Percentiles rank a stretch among this genome's conserved stretches.
phyloP scores from a whole-genome alignment of 2,329 filamentous ascomycete species.

The Talaromyces funiculosus region DNA sequence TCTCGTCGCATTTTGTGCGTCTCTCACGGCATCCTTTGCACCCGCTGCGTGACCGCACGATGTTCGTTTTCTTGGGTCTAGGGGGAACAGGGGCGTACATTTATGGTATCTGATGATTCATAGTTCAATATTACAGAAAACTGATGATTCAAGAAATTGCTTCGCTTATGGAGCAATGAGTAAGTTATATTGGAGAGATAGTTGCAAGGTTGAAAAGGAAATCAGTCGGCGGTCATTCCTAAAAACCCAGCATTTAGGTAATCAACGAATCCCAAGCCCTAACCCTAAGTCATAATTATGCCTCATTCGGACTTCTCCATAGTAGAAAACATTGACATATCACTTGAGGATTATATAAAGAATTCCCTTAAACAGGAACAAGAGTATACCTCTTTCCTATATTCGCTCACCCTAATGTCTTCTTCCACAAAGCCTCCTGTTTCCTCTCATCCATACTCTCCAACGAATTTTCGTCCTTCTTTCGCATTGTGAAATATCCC shows the following conservation, averaged over 20 bases:
- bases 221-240: not conserved
- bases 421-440: constrained; percentile 31
- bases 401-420: constrained; percentile 29
- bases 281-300: not conserved
- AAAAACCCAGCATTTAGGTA: not conserved
- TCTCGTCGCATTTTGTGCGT: constrained; percentile 1
- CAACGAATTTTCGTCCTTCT: constrained; percentile 27
- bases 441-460: constrained; percentile 26
- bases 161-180: not conserved
- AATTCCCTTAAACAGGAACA: constrained; percentile 16
- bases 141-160: not conserved
- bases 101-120: not conserved
- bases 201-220: not conserved
- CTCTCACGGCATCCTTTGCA: constrained; percentile 6
- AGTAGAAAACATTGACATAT: not conserved
- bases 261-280: not conserved
- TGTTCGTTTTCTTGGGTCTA: constrained; percentile 4
- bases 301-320: not conserved
- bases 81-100: not conserved
- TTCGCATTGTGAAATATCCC: constrained; percentile 31
- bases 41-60: constrained; percentile 8
- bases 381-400: constrained; percentile 19
- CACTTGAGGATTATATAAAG: no score
- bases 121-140: not conserved
- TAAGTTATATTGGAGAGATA: not conserved